Evolutionary conservation across 192 early-diverging fungal genomes (phyloP), one percentile per base, ranked within the genome.

Genomic region (Coemansia nantahalensis): DNA sequence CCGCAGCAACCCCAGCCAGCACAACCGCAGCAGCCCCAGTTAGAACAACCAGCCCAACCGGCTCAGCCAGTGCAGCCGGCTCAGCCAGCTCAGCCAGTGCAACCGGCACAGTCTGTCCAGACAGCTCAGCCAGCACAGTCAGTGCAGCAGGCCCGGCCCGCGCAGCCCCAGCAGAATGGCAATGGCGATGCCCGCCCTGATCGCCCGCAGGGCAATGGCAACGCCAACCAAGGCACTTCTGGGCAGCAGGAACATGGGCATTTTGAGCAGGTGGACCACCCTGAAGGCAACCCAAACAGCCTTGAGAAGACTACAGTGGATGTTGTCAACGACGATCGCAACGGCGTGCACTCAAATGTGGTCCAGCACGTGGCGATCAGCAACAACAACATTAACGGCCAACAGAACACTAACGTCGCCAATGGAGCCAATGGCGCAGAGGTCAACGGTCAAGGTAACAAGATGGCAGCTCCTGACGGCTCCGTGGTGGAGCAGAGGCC

Each of bases 271-370:
- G 34, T 59, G 7, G 65, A 68, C 44, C 65, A 68, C 34, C 61
- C 60, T 1, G 59, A 52, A 9, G 61, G 54, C 24, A 64, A 76
- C 37, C 72, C 65, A 18, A 60, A 53, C 61, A 68, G 64, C 30
- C 31, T 76, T 36, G 61, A 68, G 9, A 47, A 32, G 16, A 8
- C 61, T 12, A 58, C 46, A 3, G 65, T 68, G 0, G 61, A 68
- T 10, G 32, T 68, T 31, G 51, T 76, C 35, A 68, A 76, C 32
- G 68, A 71, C 33, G 37, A 59, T 34, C 45, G 39, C 24, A 59
- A 59, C 13, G 56, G 61, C 15, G 52, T 68, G 6, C 72, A 76
- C 28, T 40, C 61, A 1, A 68, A 59, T 33, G 36, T 64, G 30
- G 40, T 76, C 21, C 48, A 59, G 44, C 72, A 56, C 23, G 72